These are phyloP conservation scores for Serendipita indica DNA, from an alignment of 768 basidiomycete genomes.

Conservation along the genomic window DNA sequence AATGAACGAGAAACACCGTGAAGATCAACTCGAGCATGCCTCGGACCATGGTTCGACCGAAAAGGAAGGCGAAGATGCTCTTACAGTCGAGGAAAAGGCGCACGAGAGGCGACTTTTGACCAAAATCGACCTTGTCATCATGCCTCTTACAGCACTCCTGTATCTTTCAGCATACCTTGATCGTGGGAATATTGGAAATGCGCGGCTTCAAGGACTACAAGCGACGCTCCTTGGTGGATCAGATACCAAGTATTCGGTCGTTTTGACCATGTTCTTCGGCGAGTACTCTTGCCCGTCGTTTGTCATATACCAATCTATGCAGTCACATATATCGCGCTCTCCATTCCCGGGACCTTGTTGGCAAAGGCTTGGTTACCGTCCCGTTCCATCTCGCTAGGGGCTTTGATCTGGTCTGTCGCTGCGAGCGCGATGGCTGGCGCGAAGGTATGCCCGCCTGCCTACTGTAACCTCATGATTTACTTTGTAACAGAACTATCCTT, in stretches of 20 bases:
- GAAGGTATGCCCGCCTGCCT: background rate
- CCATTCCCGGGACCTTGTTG: constrained; percentile 27
- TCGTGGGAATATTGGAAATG: constrained; percentile 25
- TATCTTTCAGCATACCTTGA: constrained; percentile 29
- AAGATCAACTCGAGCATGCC: background rate
- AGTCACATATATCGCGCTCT: constrained; percentile 13
- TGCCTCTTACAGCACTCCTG: constrained; percentile 26
- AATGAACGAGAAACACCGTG: background rate
- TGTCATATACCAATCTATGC: constrained; percentile 3
- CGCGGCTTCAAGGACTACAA: constrained; percentile 23
- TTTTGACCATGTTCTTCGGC: constrained; percentile 21
- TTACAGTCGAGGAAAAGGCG: background rate
- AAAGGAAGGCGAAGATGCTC: too few relatives aligned
- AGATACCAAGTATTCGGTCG: constrained; percentile 21
- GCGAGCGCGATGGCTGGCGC: constrained; percentile 24
- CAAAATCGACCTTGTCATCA: constrained; percentile 21
- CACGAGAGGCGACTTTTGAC: constrained; percentile 10
- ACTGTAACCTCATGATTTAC: background rate
- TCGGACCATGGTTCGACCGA: background rate
- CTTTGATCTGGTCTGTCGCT: constrained; percentile 26
- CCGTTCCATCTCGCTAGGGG: constrained; percentile 24
- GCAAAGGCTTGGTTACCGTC: constrained; percentile 23
- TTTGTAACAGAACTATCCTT: constrained; percentile 18
- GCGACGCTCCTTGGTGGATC: constrained; percentile 19
- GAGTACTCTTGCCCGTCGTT: constrained; percentile 21